phyloP scores from a whole-genome alignment of 2,329 filamentous ascomycete genomes.

The Fusarium pseudograminearum region DNA sequence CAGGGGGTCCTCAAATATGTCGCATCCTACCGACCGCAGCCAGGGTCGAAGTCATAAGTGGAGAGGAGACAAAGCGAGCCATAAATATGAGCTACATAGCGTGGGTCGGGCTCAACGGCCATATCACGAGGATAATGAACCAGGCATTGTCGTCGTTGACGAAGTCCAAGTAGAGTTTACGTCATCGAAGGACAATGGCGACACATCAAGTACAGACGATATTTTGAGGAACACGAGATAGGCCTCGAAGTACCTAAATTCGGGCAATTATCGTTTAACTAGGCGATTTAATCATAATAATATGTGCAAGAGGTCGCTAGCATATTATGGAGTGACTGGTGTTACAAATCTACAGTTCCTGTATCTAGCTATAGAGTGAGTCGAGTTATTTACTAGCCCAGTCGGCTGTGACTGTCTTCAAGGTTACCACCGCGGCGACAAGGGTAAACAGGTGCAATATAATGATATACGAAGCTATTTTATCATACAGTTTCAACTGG shows the following conservation, averaged over 20 bases:
- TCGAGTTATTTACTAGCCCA: too few relatives aligned
- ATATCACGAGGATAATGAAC: background rate
- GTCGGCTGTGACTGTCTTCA: accelerated
- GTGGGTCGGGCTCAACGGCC: background rate
- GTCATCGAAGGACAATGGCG: background rate
- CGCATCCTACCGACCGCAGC: background rate
- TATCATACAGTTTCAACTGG: accelerated
- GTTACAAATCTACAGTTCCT: too few relatives aligned
- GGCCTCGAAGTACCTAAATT: background rate
- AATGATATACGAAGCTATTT: accelerated
- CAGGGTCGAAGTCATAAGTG: background rate
- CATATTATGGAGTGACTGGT: too few relatives aligned
- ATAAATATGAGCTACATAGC: background rate
- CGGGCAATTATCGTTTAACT: accelerated
- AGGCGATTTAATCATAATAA: accelerated
- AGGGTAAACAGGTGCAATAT: accelerated
- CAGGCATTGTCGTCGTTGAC: background rate
- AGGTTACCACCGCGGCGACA: accelerated
- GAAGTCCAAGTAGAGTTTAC: background rate
- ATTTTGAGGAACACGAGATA: background rate
- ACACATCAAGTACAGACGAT: background rate
- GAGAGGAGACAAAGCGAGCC: background rate
- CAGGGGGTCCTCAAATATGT: background rate
- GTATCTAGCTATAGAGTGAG: background rate
- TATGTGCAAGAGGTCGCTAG: background rate